phyloP scores from a whole-genome alignment of 2,329 filamentous ascomycete species.

The Macrophomina phaseolina region DNA sequence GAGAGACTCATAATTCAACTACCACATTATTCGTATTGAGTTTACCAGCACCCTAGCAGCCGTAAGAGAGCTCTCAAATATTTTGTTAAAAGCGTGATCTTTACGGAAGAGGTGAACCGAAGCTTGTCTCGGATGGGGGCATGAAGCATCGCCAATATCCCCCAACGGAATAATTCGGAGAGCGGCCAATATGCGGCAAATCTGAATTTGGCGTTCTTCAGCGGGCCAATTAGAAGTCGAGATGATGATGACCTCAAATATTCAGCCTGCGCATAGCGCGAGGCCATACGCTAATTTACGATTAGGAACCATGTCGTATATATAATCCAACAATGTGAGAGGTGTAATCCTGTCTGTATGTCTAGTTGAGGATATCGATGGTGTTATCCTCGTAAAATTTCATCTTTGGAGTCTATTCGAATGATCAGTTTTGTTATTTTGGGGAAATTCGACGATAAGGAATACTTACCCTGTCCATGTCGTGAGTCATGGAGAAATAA shows the following conservation, averaged over 20 bases:
- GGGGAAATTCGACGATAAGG: no score
- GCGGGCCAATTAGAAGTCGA: background rate
- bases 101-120: background rate
- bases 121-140: background rate
- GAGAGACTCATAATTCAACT: no score
- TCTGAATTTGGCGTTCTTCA: background rate
- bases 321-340: background rate
- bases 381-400: slow-evolving; percentile 27
- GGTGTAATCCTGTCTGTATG: background rate
- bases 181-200: background rate
- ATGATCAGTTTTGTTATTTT: background rate
- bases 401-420: slow-evolving; percentile 17
- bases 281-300: slow-evolving; percentile 4
- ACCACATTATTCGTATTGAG: no score
- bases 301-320: background rate
- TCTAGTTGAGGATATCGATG: slow-evolving; percentile 26
- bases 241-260: background rate
- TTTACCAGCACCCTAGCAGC: no score
- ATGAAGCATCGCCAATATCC: background rate
- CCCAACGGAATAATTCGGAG: background rate
- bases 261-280: background rate
- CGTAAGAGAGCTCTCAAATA: background rate
- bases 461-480: slow-evolving; percentile 38
- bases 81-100: background rate
- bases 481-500: slow-evolving; percentile 42